Evolutionary conservation across 2,329 filamentous ascomycete species (phyloP).

Genomic region (Pseudodiploospora longispora): DNA sequence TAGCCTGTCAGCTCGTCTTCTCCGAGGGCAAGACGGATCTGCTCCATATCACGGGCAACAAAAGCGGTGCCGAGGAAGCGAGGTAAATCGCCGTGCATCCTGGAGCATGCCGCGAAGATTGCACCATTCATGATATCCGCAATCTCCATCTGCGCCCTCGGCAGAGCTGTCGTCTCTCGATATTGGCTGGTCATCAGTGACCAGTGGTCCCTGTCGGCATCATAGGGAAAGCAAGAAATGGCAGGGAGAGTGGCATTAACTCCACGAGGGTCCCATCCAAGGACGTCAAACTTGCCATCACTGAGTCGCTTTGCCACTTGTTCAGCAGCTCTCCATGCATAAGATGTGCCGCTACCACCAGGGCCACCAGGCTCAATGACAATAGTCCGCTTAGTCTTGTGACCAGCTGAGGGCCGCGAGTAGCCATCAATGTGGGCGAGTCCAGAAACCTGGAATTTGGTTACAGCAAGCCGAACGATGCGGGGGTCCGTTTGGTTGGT

Average conservation of each 20-base stretch:
- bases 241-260: constrained; percentile 40
- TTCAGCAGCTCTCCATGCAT: constrained; percentile 31
- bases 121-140: constrained; percentile 40
- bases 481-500: constrained; percentile 34
- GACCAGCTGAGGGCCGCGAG: constrained; percentile 14
- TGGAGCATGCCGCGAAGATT: constrained; percentile 33
- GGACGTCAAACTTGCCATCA: constrained; percentile 34
- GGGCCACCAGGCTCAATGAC: constrained; percentile 44
- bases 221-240: constrained; percentile 37
- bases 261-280: constrained; percentile 48
- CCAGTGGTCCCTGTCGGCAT: constrained; percentile 40
- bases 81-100: constrained; percentile 34
- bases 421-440: constrained; percentile 20
- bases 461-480: constrained; percentile 39
- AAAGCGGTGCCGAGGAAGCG: constrained; percentile 39
- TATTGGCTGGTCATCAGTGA: constrained; percentile 30
- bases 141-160: constrained; percentile 31
- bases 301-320: constrained; percentile 32
- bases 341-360: constrained; percentile 37
- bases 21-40: constrained; percentile 36
- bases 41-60: constrained; percentile 40
- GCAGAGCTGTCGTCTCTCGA: constrained; percentile 26
- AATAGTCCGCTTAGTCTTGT: constrained; percentile 38
- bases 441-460: constrained; percentile 40
- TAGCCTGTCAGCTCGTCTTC: constrained; percentile 42